Base-by-base conservation (phyloP, 2,329 filamentous ascomycete species). In the Penicillium expansum region DNA sequence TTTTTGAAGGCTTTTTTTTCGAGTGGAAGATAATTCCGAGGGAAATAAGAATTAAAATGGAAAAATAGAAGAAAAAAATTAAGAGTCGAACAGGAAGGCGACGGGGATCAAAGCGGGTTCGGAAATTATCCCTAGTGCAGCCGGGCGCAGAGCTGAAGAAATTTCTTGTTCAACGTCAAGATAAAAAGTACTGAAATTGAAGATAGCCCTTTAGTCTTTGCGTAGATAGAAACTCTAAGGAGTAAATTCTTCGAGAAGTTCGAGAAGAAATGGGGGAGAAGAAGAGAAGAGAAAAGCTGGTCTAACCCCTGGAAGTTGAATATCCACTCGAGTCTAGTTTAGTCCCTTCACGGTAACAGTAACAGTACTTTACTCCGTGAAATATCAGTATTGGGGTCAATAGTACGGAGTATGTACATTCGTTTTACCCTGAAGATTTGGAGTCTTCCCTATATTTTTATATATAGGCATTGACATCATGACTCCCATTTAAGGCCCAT, bases 271-370 rank as follows among this genome's bases (percentile, higher is more conserved):
- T 22, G 49, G 53, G 53, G 56, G 55, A 22, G 14, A 18, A n/a
- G 20, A 52, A 48, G 47, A 51, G 52, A 47, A 50, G 49, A 54
- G 56, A 38, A 49, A 38, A 49, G 22, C 14, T 33, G 61, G 48
- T 33, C 50, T 41, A 29, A 52, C 64, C 64, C 64, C 63, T 66
- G 63, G 63, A 64, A 63, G 62, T 62, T 57, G 56, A 64, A 57
- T 62, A 59, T 61, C 64, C 64, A 67, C 64, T 64, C 29, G 55
- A 66, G 58, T 61, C 57, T 56, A 63, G 59, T 54, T 51, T 55
- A 54, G 52, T 59, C 50, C 55, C 58, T 61, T 58, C 63, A 61
- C 62, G 58, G 62, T 47, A 65, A 63, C 29, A 43, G 24, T 63
- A 65, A 63, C 30, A 44, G 27, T 56, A 54, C 42, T 54, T 38